Percentiles rank a stretch among this genome's conserved stretches.
phyloP scores from a whole-genome alignment of 169 alveolate species.

The Neospora caninum region DNA sequence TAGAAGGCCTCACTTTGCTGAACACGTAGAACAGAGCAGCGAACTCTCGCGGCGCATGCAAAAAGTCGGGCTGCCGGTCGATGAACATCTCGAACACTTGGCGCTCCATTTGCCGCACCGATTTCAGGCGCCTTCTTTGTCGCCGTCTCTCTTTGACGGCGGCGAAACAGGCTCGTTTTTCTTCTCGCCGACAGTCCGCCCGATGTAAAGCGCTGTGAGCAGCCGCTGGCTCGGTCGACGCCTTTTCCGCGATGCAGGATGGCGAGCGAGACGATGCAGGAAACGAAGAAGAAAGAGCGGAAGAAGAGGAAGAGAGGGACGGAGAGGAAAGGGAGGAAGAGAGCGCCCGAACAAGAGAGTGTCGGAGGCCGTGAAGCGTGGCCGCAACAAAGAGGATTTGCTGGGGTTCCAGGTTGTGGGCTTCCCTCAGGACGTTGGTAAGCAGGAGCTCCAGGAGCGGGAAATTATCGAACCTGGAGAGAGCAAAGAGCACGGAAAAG shows the following conservation, averaged over 20 bases:
- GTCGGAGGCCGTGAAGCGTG: background rate
- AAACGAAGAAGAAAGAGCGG: too few species aligned
- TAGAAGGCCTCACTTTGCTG: constrained; percentile 15
- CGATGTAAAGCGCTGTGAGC: too few species aligned
- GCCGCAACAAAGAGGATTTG: background rate
- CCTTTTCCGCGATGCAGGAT: too few species aligned
- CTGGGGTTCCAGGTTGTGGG: background rate
- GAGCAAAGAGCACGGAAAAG: background rate
- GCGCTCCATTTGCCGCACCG: background rate
- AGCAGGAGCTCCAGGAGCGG: background rate
- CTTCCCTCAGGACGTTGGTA: background rate
- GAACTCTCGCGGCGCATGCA: background rate
- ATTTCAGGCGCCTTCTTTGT: background rate
- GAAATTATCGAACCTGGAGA: background rate
- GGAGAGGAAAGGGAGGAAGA: background rate
- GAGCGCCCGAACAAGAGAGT: background rate
- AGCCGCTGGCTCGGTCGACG: too few species aligned
- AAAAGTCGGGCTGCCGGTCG: background rate
- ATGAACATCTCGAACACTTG: background rate
- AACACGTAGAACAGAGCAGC: background rate
- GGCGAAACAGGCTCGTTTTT: background rate
- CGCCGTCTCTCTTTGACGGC: background rate
- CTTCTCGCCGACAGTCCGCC: too few species aligned
- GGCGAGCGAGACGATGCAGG: too few species aligned
- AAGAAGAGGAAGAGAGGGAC: background rate